A percentile compares a stretch with the other conserved stretches of the same genome.
These are phyloP conservation scores for Dendrobium chrysotoxum DNA, from an alignment of 106 monocot species.

Conservation along the genomic window DNA sequence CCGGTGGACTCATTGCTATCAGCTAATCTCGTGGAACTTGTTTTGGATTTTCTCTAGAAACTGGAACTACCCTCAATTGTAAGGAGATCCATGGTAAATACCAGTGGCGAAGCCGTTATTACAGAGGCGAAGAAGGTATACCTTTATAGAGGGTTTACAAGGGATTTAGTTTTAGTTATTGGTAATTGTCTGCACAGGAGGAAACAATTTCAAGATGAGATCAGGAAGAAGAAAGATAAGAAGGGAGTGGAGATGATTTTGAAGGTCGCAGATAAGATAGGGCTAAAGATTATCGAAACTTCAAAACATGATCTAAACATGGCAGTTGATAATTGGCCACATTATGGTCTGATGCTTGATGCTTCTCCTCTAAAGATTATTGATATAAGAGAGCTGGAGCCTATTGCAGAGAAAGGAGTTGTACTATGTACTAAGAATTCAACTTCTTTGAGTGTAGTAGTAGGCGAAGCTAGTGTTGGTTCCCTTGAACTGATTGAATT, in stretches of 20 bases:
- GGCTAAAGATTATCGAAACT: constrained; percentile 53
- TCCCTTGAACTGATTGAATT: too few species aligned
- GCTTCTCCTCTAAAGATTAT: constrained; percentile 80
- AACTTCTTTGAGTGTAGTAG: constrained; percentile 81
- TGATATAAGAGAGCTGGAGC: constrained; percentile 48
- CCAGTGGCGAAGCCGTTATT: not conserved
- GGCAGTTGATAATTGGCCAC: constrained; percentile 70
- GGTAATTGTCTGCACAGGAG: constrained; percentile 43
- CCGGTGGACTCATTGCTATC: constrained; percentile 36
- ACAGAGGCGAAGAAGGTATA: constrained; percentile 26
- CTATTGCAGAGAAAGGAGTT: constrained; percentile 34
- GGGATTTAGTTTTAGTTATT: constrained; percentile 80
- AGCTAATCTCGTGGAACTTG: constrained; percentile 32
- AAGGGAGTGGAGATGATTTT: constrained; percentile 62
- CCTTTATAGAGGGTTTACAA: constrained; percentile 67
- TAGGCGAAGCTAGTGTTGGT: constrained; percentile 91
- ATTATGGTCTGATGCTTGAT: constrained; percentile 86
- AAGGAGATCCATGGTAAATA: constrained; percentile 31
- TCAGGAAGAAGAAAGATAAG: constrained; percentile 61
- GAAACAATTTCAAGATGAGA: constrained; percentile 73
- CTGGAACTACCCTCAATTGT: constrained; percentile 63
- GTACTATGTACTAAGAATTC: constrained; percentile 86
- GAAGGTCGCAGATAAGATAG: constrained; percentile 49
- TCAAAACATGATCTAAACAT: constrained; percentile 95
- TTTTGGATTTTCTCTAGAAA: constrained; percentile 47